Evolutionary conservation across 345 rosid species (phyloP), one percentile per base, ranked within the genome.

Genomic region (Crucihimalaya himalaica): DNA sequence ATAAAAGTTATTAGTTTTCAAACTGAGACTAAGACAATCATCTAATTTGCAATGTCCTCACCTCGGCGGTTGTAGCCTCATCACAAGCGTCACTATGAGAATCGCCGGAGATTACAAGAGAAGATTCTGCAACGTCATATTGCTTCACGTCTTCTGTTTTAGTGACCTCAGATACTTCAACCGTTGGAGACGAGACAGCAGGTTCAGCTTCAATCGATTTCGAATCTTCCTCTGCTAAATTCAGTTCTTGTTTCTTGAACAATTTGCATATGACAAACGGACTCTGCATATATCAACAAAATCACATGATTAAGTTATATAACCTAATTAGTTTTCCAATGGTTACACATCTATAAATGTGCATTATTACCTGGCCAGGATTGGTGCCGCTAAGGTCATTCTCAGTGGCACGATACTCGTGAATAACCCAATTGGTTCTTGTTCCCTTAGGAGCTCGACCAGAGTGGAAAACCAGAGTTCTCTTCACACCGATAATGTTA

Each of bases 401-500:
- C 31, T 81, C 78, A 0, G 88, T 85, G 15, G 98, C 81, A 4
- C 97, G 96, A 73, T 91, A 91, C 83, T 94, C 98, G 21, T 94
- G 98, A 86, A 92, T 86, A 45, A 94, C 88, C 98, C 98, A 94
- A 45, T 80, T 71, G 48, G 98, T 94, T 60, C 98, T 73, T 10
- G 65, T 43, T 0, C 93, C 97, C 12, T 48, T 86, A 1, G 97
- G 97, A 78, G 98, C 98, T 14, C 98, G 89, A 12, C 99, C 99
- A 0, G 48, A 66, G 78, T 95, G 83, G 74, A 95, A 95, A 29
- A 95, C 99, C 12, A 95, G 84, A 42, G 99, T 88, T 71, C 89
- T 92, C 94, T 95, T 95, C 81, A 86, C 85, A 1, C 99, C 99
- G 11, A 95, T 87, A 76, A 92, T 70, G 2, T 12, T 51, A 6